Evolutionary conservation across 2,329 filamentous ascomycete species (phyloP).

Genomic region (Penicillium sp.): DNA sequence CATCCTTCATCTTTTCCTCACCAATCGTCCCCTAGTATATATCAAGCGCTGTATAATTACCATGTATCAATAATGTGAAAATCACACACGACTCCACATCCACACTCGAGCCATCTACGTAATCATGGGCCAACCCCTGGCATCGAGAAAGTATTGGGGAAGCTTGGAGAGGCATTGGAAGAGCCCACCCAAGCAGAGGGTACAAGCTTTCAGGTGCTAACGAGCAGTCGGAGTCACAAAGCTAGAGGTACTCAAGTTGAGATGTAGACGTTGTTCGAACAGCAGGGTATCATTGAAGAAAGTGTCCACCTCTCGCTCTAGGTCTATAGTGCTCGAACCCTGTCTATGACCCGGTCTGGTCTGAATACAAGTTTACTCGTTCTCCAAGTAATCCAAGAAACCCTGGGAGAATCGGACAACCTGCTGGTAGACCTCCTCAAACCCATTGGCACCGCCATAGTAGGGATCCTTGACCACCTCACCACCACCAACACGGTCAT

Average conservation of each 20-base stretch:
- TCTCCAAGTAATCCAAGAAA: constrained; percentile 60
- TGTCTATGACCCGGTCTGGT: not conserved
- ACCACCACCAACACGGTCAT: constrained; percentile 40
- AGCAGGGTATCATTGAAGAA: constrained; percentile 21
- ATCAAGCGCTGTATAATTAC: not conserved
- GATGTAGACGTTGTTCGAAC: not conserved
- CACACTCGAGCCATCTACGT: too few relatives aligned
- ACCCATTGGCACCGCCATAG: constrained; percentile 79
- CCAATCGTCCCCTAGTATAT: not conserved
- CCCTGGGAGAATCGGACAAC: constrained; percentile 69
- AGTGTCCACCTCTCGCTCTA: not conserved
- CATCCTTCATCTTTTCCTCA: not conserved
- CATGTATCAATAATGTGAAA: not conserved
- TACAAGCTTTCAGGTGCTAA: too few relatives aligned
- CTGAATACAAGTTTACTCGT: constrained; percentile 1
- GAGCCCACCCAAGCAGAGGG: too few relatives aligned
- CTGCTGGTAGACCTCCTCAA: constrained; percentile 83
- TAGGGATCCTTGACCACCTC: constrained; percentile 86
- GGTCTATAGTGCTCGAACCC: constrained; percentile 6
- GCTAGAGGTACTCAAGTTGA: not conserved
- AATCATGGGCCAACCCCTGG: too few relatives aligned
- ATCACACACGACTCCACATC: not conserved
- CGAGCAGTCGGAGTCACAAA: not conserved
- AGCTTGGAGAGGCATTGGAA: too few relatives aligned
- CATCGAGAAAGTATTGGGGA: too few relatives aligned